Base-by-base conservation (phyloP, 352 stramenopile species). In the Pythium dissotocum region DNA sequence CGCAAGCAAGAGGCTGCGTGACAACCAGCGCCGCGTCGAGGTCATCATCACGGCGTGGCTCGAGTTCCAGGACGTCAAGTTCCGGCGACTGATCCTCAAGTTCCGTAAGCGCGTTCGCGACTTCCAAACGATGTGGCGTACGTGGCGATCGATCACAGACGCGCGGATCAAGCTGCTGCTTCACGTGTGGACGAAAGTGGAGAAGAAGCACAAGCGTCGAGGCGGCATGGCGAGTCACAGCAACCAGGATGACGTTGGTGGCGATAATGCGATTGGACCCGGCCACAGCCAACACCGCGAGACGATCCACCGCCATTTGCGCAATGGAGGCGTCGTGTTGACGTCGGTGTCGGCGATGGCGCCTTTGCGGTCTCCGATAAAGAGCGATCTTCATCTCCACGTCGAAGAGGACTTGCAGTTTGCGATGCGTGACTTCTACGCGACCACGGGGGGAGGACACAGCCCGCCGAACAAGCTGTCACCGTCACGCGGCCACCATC, bases 21-120 rank as follows among this genome's bases (percentile, higher is more conserved):
- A 79, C 26, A 72, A 74, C 4, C 44, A 55, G 12, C 53, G 62
- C 9, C 75, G 76, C 0, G 63, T 89, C 5, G 65, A 71, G 9
- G 64, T 91, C 40, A 91, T 93, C 38, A 73, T 94, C 36, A 91
- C 82, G 36, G 85, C 80, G 7, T 90, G 82, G 82, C 73, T 89
- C 46, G 86, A 92, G 66, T 92, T 91, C 66, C 84, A 94, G 58
- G 86, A 94, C 57, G 83, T 90, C 35, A 94, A 94, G 60, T 94
- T 93, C 44, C 84, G 86, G 10, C 82, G 86, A 8, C 74, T 94
- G 10, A 92, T 94, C 57, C 63, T 92, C 46, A 79, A 84, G 18
- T 94, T 93, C 55, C 81, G 84, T 3, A 91, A 91, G 52, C 80
- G 81, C 40, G 83, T 94, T 28, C 76, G 82, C 1, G 73, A 89